Evolutionary conservation across 2,329 filamentous ascomycete species (phyloP), one percentile per base, ranked within the genome.

Genomic region (Penicillium psychrosexuale): DNA sequence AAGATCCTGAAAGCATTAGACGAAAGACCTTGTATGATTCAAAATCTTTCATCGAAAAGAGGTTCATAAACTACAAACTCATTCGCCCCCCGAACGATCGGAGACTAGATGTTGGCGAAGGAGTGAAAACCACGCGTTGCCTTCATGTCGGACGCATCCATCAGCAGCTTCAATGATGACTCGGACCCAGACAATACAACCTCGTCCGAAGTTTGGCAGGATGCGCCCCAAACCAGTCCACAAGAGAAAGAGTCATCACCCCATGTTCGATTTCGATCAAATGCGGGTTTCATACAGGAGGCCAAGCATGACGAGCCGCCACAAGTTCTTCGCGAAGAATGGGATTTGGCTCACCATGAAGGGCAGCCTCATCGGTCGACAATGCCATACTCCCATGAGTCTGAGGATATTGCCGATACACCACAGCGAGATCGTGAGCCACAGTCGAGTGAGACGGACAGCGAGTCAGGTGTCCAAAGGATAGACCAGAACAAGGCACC

Each of bases 381-480:
- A 2, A 56, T 53, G 34, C 65, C 65, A 1, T 67, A 67, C 34
- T n/a, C 50, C 2, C 66, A 68, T 22, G 61, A 61, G 5, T 63
- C 69, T 0, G 51, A 57, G 11, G 69, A 72, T 50, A 65, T 71
- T n/a, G 53, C 69, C 5, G 68, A 70, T 28, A 59, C 57, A 2
- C 53, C 55, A 0, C 37, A 43, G 4, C 53, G 51, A n/a, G 51
- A 57, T 9, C 44, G 48, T n/a, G 17, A 33, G 3, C 12, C 28
- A 19, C 47, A 48, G 7, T 2, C 43, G 3, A 30, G 33, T 11
- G 36, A 57, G 30, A 7, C 24, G 12, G 48, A 43, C 2, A 47
- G 51, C 43, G 34, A 17, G 13, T 12, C 31, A 19, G 52, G 52
- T 3, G 17, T 55, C 13, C 47, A 55, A 4, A 38, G 17, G 28